These are phyloP conservation scores for Agaricus blazei DNA, from an alignment of 768 basidiomycete genomes.

Conservation along the genomic window DNA sequence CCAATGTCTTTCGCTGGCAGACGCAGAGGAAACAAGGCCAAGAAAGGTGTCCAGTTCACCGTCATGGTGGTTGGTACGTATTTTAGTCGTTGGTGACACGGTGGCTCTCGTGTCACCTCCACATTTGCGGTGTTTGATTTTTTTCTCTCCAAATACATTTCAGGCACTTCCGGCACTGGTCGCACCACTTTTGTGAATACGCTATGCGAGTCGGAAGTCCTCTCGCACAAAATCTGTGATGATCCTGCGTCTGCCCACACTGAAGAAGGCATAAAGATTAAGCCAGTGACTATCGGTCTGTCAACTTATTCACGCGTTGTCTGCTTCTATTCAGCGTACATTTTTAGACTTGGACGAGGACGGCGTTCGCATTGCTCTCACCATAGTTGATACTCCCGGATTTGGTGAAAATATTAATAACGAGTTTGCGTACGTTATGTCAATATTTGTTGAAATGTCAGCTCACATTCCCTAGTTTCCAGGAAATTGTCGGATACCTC, in stretches of 20 bases:
- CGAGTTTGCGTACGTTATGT: constrained; percentile 80
- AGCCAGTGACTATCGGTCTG: constrained; percentile 90
- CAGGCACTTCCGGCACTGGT: constrained; percentile 96
- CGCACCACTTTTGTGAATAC: constrained; percentile 99
- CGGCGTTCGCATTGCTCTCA: constrained; percentile 95
- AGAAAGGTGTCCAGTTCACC: constrained; percentile 98
- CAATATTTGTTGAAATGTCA: neutral
- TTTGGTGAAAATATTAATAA: constrained; percentile 99
- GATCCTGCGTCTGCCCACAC: constrained; percentile 86
- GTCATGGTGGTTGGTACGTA: constrained; percentile 94
- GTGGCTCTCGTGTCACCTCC: constrained; percentile 5
- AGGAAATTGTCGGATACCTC: constrained; percentile 94
- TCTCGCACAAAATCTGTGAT: constrained; percentile 82
- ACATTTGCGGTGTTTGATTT: constrained; percentile 12
- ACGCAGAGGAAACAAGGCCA: constrained; percentile 91
- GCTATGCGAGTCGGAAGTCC: constrained; percentile 92
- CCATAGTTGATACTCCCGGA: constrained; percentile 97
- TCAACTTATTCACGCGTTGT: constrained; percentile 12
- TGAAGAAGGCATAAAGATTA: constrained; percentile 92
- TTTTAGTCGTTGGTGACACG: neutral
- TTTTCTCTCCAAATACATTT: constrained; percentile 14
- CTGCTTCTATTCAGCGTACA: neutral
- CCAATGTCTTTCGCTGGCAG: constrained; percentile 80
- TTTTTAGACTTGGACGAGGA: constrained; percentile 91
- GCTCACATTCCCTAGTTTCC: constrained; percentile 55